Percentiles rank a stretch among this genome's conserved stretches.
Conservation (phyloP, 768 basidiomycete genomes). For the Mycena floridula region DNA sequence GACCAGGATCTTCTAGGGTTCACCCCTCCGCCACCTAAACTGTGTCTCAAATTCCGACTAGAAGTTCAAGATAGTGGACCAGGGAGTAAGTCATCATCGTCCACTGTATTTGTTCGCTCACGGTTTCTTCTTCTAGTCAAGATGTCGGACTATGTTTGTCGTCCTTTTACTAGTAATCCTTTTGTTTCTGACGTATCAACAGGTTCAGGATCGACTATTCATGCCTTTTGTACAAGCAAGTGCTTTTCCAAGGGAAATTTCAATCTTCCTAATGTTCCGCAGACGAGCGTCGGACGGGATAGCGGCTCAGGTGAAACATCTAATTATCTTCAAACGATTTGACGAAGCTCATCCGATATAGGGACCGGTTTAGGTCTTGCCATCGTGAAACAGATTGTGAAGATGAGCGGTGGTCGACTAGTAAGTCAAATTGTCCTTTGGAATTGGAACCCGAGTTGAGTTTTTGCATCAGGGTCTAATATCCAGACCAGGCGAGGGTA, state of each 20-base stretch:
- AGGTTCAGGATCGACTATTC: conserved; percentile 16
- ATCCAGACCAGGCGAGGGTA: conserved; percentile 28
- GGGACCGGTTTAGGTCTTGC: conserved; percentile 39
- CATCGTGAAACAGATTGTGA: conserved; percentile 36
- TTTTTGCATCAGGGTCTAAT: conserved; percentile 13
- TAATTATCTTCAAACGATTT: neutral
- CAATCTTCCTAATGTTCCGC: conserved; percentile 1
- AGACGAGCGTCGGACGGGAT: conserved; percentile 30
- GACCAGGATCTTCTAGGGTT: too few species aligned
- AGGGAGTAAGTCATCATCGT: conserved; percentile 14
- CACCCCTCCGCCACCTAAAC: neutral
- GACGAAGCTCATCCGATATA: too few species aligned
- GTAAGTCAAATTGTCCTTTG: conserved; percentile 7
- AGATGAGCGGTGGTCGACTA: conserved; percentile 32
- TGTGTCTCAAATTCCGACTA: conserved; percentile 12
- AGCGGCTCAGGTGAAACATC: conserved; percentile 19
- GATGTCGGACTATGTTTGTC: too few species aligned
- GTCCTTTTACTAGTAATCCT: too few species aligned
- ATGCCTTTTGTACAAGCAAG: conserved; percentile 20
- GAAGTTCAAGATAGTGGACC: conserved; percentile 13
- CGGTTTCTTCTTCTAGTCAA: too few species aligned
- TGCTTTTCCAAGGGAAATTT: too few species aligned
- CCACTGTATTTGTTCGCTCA: too few species aligned
- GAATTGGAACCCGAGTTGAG: neutral
- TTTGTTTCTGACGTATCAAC: too few species aligned